phyloP scores from a whole-genome alignment of 306 rosid species.

The Castanea mollissima region DNA sequence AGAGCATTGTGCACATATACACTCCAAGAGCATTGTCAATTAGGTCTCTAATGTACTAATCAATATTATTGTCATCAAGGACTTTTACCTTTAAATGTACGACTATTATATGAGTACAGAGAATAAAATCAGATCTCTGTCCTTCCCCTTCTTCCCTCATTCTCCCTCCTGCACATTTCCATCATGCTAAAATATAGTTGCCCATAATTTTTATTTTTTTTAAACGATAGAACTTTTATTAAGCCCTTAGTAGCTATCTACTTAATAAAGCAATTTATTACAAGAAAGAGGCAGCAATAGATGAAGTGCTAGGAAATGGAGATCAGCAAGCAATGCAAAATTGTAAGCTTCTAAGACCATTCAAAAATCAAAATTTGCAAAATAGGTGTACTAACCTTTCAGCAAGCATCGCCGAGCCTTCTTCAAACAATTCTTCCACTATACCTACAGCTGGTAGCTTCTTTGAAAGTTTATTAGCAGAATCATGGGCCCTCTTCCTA shows the following conservation, averaged over 20 bases:
- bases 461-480: slow-evolving; percentile 65
- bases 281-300: not conserved
- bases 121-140: not conserved
- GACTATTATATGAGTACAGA: no score
- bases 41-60: not conserved
- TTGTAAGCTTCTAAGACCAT: not conserved
- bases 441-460: slow-evolving; percentile 77
- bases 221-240: not conserved
- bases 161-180: not conserved
- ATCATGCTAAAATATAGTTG: not conserved
- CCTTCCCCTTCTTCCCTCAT: not conserved
- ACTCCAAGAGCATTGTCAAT: not conserved
- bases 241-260: not conserved
- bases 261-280: not conserved
- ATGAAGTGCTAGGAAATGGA: not conserved
- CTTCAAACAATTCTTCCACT: slow-evolving; percentile 94
- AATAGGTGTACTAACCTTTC: slow-evolving; percentile 58
- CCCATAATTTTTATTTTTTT: not conserved
- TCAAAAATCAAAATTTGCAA: not conserved
- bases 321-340: not conserved
- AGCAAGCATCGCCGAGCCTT: slow-evolving; percentile 98
- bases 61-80: not conserved
- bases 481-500: slow-evolving; percentile 60
- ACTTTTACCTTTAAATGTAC: not conserved
- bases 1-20: not conserved